phyloP scores from a whole-genome alignment of 2,329 filamentous ascomycete genomes.

The Stagonosporopsis tanaceti region DNA sequence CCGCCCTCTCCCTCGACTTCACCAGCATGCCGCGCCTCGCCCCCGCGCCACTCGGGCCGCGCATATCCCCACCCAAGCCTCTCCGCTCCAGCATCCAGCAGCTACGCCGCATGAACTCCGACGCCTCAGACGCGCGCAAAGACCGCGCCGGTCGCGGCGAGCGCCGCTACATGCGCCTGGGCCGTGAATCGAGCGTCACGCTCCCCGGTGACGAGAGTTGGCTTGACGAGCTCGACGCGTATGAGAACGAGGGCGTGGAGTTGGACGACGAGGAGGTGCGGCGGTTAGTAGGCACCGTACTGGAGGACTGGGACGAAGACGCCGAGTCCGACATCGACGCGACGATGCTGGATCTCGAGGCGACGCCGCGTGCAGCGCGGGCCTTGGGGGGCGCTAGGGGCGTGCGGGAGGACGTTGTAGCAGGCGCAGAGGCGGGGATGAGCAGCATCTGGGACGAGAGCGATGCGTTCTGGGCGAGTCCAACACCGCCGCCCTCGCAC shows the following conservation, averaged over 20 bases:
- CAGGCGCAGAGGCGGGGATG: neutral
- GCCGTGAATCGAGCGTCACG: conserved; percentile 46
- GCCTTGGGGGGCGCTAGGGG: conserved; percentile 1
- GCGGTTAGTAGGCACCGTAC: conserved; percentile 29
- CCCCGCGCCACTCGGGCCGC: conserved; percentile 38
- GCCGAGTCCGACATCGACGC: conserved; percentile 18
- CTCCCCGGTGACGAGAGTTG: conserved; percentile 42
- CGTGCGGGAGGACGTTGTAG: neutral
- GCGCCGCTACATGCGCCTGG: conserved; percentile 51
- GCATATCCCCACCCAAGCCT: conserved; percentile 46
- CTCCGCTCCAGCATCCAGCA: conserved; percentile 51
- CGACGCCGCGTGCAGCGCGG: conserved; percentile 5
- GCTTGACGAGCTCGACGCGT: conserved; percentile 33
- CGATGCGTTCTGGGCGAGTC: conserved; percentile 14
- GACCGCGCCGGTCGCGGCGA: conserved; percentile 38
- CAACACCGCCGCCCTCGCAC: neutral
- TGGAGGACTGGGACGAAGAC: conserved; percentile 37
- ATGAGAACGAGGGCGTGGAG: conserved; percentile 24
- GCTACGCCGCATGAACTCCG: conserved; percentile 55
- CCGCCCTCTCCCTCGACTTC: conserved; percentile 33
- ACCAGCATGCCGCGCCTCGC: conserved; percentile 31
- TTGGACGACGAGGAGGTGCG: conserved; percentile 31
- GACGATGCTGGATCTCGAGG: conserved; percentile 6
- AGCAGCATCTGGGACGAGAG: conserved; percentile 17
- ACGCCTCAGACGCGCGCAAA: conserved; percentile 34